Percentiles rank a stretch among this genome's conserved stretches.
Evolutionary conservation across 768 basidiomycete genomes (phyloP).

Genomic region (Hygrophorus russula): DNA sequence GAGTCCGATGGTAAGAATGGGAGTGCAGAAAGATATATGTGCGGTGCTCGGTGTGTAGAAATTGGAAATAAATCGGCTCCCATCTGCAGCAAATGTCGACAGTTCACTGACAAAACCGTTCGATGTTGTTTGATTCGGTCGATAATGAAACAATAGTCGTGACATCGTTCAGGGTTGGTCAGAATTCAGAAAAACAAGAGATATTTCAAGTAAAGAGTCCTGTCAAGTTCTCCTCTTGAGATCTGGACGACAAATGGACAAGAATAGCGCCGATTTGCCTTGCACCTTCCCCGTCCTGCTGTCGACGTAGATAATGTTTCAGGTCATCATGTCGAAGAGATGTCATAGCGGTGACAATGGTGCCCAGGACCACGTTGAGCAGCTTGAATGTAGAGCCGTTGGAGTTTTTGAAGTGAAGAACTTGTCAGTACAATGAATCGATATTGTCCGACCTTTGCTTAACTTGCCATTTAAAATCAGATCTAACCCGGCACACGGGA

Average conservation of each 20-base stretch:
- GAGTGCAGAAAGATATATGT: constrained; percentile 28
- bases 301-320: background rate
- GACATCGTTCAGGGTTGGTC: constrained; percentile 7
- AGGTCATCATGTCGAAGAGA: constrained; percentile 1
- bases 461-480: constrained; percentile 6
- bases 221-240: background rate
- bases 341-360: constrained; percentile 2
- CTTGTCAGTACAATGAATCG: constrained; percentile 9
- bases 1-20: constrained; percentile 19
- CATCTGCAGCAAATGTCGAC: constrained; percentile 13
- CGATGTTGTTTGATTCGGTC: constrained; percentile 9
- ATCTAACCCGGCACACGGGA: too few relatives aligned
- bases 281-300: background rate
- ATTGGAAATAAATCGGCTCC: constrained; percentile 16
- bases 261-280: background rate
- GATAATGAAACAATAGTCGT: constrained; percentile 11
- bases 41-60: constrained; percentile 21
- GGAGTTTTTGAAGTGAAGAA: background rate
- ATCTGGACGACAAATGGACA: background rate
- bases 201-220: background rate
- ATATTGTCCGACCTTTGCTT: constrained; percentile 9
- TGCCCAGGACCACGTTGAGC: background rate
- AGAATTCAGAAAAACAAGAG: constrained; percentile 9
- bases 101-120: background rate
- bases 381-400: background rate